Conservation (phyloP, 441 rosid genomes). For the Eutrema salsugineum region DNA sequence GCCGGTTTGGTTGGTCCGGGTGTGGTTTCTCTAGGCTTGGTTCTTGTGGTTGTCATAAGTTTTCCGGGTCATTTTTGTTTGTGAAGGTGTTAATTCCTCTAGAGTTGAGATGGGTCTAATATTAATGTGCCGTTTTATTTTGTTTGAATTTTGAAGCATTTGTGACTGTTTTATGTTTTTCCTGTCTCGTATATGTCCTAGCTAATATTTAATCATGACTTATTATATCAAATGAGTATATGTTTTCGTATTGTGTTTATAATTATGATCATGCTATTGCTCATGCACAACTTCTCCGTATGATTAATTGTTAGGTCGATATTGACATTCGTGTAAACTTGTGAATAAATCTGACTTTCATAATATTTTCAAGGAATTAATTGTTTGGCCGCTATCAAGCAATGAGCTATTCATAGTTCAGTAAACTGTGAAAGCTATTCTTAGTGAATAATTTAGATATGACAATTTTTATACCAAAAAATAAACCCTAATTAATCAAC, state of each 20-base stretch:
- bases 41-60: constrained; percentile 18
- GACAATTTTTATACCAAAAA: not conserved
- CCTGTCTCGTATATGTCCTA: not conserved
- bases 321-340: not conserved
- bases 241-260: not conserved
- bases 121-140: not conserved
- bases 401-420: not conserved
- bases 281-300: not conserved
- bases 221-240: not conserved
- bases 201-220: not conserved
- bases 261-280: not conserved
- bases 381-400: not conserved
- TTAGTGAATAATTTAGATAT: not conserved
- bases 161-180: not conserved
- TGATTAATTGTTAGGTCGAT: not conserved
- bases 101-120: not conserved
- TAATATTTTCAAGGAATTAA: not conserved
- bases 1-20: constrained; percentile 34
- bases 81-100: not conserved
- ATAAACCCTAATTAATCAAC: not conserved
- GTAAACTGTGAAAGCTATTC: not conserved
- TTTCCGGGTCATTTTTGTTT: not conserved
- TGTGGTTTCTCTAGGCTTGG: constrained; percentile 22
- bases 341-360: not conserved
- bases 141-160: not conserved